Percentiles rank a stretch among this genome's conserved stretches.
phyloP scores from a whole-genome alignment of 805 yeast species.

The Pichia ethanolica region DNA sequence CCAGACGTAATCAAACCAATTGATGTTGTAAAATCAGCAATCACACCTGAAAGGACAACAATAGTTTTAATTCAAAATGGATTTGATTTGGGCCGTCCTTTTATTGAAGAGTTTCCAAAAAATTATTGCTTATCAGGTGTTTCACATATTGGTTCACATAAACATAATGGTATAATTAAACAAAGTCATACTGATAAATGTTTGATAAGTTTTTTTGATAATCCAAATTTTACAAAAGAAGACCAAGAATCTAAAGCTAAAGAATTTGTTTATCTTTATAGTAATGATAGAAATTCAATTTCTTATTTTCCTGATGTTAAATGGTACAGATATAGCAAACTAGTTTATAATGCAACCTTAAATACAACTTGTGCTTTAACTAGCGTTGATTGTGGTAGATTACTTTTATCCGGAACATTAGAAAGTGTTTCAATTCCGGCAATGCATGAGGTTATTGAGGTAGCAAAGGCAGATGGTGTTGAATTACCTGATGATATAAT shows the following conservation, averaged over 20 bases:
- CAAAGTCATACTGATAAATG: constrained; percentile 44
- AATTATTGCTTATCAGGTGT: constrained; percentile 54
- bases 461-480: constrained; percentile 66
- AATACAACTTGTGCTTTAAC: constrained; percentile 59
- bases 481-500: constrained; percentile 43
- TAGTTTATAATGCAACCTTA: constrained; percentile 61
- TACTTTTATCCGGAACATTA: constrained; percentile 37
- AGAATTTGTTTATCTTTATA: constrained; percentile 40
- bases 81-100: constrained; percentile 51
- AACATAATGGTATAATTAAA: constrained; percentile 7
- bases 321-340: constrained; percentile 55
- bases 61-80: constrained; percentile 62
- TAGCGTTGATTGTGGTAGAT: constrained; percentile 50
- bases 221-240: constrained; percentile 28
- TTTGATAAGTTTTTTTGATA: constrained; percentile 46
- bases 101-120: constrained; percentile 43
- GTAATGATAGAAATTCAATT: constrained; percentile 35
- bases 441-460: constrained; percentile 56
- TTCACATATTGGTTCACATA: constrained; percentile 42
- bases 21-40: constrained; percentile 44
- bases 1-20: constrained; percentile 51
- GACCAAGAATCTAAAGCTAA: constrained; percentile 30
- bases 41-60: constrained; percentile 37
- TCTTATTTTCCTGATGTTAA: constrained; percentile 38
- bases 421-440: constrained; percentile 45